Evolutionary conservation across 2,329 filamentous ascomycete genomes (phyloP).

Genomic region (Emergomyces pasteurianus): DNA sequence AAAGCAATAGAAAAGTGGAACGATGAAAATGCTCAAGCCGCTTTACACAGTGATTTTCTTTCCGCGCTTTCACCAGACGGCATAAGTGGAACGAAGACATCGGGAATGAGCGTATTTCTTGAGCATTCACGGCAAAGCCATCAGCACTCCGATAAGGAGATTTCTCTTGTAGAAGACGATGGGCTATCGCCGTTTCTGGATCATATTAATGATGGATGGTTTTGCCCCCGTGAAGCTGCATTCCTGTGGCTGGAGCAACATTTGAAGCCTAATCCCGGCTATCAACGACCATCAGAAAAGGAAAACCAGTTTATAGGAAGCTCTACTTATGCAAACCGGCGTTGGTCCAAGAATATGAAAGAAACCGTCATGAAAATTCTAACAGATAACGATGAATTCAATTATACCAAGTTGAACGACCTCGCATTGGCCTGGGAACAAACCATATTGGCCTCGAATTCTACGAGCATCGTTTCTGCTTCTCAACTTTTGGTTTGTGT

Average conservation of each 20-base stretch:
- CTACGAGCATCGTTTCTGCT: slow-evolving; percentile 16
- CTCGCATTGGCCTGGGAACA: slow-evolving; percentile 20
- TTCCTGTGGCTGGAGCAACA: slow-evolving; percentile 43
- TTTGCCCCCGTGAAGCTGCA: slow-evolving; percentile 40
- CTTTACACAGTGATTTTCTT: slow-evolving; percentile 39
- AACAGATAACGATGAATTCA: slow-evolving; percentile 42
- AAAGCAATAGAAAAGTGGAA: slow-evolving; percentile 33
- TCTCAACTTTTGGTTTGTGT: slow-evolving; percentile 27
- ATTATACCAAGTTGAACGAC: slow-evolving; percentile 33
- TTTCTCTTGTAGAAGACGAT: slow-evolving; percentile 28
- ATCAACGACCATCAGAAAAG: slow-evolving; percentile 4
- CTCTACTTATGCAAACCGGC: slow-evolving; percentile 42
- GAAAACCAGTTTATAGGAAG: slow-evolving; percentile 4
- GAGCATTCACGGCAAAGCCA: slow-evolving; percentile 41
- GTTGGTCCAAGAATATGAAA: slow-evolving; percentile 46
- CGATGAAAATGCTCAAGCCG: slow-evolving; percentile 31
- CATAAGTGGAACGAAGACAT: slow-evolving; percentile 35
- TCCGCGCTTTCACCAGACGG: slow-evolving; percentile 29
- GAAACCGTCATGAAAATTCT: slow-evolving; percentile 42
- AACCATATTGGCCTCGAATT: slow-evolving; percentile 15
- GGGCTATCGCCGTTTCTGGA: slow-evolving; percentile 31
- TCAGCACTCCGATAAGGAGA: slow-evolving; percentile 28
- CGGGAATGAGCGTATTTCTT: slow-evolving; percentile 44
- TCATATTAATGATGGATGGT: slow-evolving; percentile 35
- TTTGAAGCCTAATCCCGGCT: slow-evolving; percentile 31